Evolutionary conservation across 2,329 filamentous ascomycete species (phyloP), one percentile per base, ranked within the genome.

Genomic region (Penicillium sp.): DNA sequence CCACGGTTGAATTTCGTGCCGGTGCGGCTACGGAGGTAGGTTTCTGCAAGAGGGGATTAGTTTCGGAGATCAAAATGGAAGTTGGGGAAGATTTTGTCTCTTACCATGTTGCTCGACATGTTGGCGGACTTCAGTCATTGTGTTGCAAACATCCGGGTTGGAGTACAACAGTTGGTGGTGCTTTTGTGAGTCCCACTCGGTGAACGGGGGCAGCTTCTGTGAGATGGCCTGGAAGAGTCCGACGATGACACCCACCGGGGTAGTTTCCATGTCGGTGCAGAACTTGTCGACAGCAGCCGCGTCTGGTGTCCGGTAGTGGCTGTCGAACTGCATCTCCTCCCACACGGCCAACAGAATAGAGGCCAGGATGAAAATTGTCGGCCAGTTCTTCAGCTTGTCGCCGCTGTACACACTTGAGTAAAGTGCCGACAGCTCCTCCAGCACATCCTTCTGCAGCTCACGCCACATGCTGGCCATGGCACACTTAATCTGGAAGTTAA

Each of bases 251-350:
- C 93, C 93, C 41, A 97, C 92, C 0, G 93, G 93, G 8, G 90
- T 96, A 10, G 89, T 90, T 80, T 97, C 93, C 93, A 97, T 97
- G 72, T 97, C 93, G 57, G 81, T 85, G 81, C 92, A 97, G 82
- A 97, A 97, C 79, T 96, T 96, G 71, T 93, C 87, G 61, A 96
- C 92, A 5, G 89, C 89, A 49, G 84, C 82, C 53, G 89, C 84
- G 73, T 97, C 92, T 5, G 90, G 91, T 4, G 95, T 88, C 51
- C 93, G 89, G 82, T 96, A 97, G 78, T 96, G 91, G 82, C 90
- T 95, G 78, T 97, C 93, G 71, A 97, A 97, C 75, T 97, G 92
- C 87, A 97, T 97, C 82, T 96, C 89, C 75, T 97, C 93, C 93
- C 93, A 97, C 21, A 97, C 91, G 11, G 91, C 91, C 47, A 97